Percentiles rank a stretch among this genome's conserved stretches.
phyloP scores from a whole-genome alignment of 2,329 filamentous ascomycete genomes.

The Colletotrichum filicis region DNA sequence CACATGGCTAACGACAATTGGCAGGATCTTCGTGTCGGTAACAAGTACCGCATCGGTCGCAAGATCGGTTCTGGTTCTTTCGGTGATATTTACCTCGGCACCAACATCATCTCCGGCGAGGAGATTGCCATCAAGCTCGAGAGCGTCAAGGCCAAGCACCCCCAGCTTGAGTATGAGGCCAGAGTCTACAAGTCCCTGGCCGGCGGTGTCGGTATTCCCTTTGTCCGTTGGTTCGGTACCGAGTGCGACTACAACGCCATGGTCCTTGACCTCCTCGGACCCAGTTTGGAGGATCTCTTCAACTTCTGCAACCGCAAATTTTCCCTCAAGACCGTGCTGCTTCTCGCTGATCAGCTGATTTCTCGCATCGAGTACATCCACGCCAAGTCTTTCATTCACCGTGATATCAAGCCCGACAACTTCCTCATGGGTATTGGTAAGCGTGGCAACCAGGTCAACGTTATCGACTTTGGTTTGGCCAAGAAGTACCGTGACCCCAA shows the following conservation, averaged over 20 bases:
- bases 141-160: slow-evolving; percentile 99
- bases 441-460: slow-evolving; percentile 98
- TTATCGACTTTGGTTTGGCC: slow-evolving; percentile 98
- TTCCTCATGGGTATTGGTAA: slow-evolving; percentile 99
- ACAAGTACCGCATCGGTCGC: slow-evolving; percentile 99
- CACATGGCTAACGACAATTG: slow-evolving; percentile 35
- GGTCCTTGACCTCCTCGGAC: slow-evolving; percentile 96
- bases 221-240: slow-evolving; percentile 99
- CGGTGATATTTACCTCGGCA: slow-evolving; percentile 98
- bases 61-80: slow-evolving; percentile 99
- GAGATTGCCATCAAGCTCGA: slow-evolving; percentile 99
- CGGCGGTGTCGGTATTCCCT: slow-evolving; percentile 96
- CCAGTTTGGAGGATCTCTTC: slow-evolving; percentile 97
- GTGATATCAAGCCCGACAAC: slow-evolving; percentile 99
- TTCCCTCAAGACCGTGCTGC: slow-evolving; percentile 96
- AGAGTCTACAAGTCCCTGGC: slow-evolving; percentile 92
- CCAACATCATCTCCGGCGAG: slow-evolving; percentile 99
- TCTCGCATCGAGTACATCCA: slow-evolving; percentile 99
- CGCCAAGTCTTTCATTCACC: slow-evolving; percentile 99
- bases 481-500: slow-evolving; percentile 99
- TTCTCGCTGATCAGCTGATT: slow-evolving; percentile 97
- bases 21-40: slow-evolving; percentile 97
- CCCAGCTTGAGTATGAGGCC: slow-evolving; percentile 98
- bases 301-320: slow-evolving; percentile 99
- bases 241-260: slow-evolving; percentile 99